These are phyloP conservation scores for Mrakia gelida DNA, from an alignment of 768 basidiomycete species.

Conservation along the genomic window DNA sequence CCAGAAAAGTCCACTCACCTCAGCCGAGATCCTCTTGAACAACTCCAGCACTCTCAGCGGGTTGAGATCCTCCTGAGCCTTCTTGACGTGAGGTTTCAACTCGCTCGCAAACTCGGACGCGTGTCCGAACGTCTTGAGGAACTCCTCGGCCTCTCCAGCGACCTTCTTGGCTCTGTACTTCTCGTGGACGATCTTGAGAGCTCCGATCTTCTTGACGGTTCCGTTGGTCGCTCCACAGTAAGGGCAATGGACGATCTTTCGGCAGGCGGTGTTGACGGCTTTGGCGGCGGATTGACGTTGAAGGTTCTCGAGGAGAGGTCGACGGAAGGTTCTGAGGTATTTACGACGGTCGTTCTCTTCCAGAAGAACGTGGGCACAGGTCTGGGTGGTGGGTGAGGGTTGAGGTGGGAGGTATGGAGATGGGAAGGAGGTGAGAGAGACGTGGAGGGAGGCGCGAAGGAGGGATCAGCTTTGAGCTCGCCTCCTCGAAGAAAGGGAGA, in stretches of 20 bases:
- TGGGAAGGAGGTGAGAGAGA: neutral
- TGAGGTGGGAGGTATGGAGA: neutral
- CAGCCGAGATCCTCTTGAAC: conserved; percentile 85
- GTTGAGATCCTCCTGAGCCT: conserved; percentile 89
- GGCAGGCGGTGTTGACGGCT: conserved; percentile 75
- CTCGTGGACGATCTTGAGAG: conserved; percentile 94
- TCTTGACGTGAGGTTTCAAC: conserved; percentile 73
- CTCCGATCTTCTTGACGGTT: conserved; percentile 89
- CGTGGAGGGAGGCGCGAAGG: neutral
- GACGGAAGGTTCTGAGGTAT: conserved; percentile 84
- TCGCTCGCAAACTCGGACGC: conserved; percentile 70
- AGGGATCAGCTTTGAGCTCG: neutral
- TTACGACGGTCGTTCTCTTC: conserved; percentile 78
- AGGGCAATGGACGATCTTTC: conserved; percentile 86
- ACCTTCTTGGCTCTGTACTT: conserved; percentile 89
- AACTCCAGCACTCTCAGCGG: conserved; percentile 88
- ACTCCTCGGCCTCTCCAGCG: conserved; percentile 78
- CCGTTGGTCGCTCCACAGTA: conserved; percentile 93
- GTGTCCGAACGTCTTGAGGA: conserved; percentile 71
- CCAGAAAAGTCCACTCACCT: conserved; percentile 51
- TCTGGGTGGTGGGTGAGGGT: conserved; percentile 42
- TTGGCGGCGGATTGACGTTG: conserved; percentile 78
- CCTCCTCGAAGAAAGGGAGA: neutral
- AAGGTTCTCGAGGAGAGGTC: conserved; percentile 85
- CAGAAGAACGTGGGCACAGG: conserved; percentile 85